Evolutionary conservation across 2,329 filamentous ascomycete genomes (phyloP).

Genomic region (Beauveria bassiana): DNA sequence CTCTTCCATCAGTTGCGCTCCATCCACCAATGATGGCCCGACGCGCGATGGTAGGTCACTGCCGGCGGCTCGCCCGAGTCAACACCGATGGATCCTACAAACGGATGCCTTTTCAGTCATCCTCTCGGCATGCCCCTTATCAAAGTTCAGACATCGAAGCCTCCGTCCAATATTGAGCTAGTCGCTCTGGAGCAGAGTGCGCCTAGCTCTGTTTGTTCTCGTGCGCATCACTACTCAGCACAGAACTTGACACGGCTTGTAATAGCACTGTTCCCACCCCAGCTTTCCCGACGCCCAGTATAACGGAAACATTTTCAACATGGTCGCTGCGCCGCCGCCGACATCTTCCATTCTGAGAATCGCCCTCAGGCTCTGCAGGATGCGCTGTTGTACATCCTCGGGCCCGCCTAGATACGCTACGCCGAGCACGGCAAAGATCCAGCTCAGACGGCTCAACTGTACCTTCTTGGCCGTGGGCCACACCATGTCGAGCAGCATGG

Average conservation of each 20-base stretch:
- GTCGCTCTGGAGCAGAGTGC: no score
- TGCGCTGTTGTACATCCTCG: not conserved
- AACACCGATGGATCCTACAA: no score
- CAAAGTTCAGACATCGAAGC: no score
- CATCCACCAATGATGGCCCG: no score
- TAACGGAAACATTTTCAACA: not conserved
- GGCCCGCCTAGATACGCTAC: not conserved
- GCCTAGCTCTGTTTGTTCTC: no score
- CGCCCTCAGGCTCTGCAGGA: not conserved
- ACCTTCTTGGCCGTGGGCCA: not conserved
- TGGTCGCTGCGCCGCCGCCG: not conserved
- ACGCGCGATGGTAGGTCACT: no score
- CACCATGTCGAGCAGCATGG: not conserved
- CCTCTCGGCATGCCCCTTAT: no score
- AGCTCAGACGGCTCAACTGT: not conserved
- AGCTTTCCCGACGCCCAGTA: not conserved
- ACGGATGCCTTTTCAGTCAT: no score
- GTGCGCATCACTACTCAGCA: not conserved
- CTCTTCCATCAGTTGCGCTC: no score
- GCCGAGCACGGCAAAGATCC: not conserved
- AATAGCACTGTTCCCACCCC: not conserved
- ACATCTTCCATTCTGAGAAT: not conserved
- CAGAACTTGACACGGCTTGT: not conserved
- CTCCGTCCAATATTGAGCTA: no score
- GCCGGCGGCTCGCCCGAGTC: no score